Conservation (phyloP, 192 early-diverging fungal species). For the Backusella macrospora region DNA sequence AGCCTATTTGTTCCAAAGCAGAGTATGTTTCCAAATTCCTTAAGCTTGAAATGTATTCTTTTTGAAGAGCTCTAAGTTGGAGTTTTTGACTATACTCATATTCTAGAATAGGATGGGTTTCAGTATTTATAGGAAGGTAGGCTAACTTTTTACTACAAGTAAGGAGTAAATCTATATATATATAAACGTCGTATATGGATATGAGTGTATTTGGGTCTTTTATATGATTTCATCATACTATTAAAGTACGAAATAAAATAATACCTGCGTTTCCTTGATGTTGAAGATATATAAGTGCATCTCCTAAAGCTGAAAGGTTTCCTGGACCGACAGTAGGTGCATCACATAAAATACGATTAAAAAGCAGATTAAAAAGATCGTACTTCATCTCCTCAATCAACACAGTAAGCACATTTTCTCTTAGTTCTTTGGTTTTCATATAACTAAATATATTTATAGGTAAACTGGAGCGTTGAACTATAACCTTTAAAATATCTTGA, state of each 20-base stretch:
- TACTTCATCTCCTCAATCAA: neutral
- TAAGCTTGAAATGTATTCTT: neutral
- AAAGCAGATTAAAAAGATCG: neutral
- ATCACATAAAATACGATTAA: slow-evolving; percentile 17
- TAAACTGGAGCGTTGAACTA: neutral
- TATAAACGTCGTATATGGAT: neutral
- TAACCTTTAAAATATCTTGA: neutral
- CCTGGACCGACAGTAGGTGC: neutral
- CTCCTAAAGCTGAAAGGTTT: neutral
- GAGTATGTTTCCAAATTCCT: slow-evolving; percentile 16
- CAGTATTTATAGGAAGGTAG: neutral
- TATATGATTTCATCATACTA: neutral
- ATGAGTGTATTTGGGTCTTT: too few relatives aligned
- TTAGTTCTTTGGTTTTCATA: neutral
- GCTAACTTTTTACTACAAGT: slow-evolving; percentile 1
- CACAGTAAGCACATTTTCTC: slow-evolving; percentile 8
- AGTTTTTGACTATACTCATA: slow-evolving; percentile 4
- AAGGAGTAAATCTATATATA: neutral
- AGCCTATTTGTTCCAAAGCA: neutral
- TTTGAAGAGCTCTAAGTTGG: neutral
- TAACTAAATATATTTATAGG: slow-evolving; percentile 15
- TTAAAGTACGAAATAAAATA: neutral
- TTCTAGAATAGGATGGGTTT: neutral
- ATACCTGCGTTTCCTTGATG: slow-evolving; percentile 10
- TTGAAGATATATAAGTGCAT: slow-evolving; percentile 15